Conservation (phyloP, 164 flowering plant genomes). For the Malania oleifera region DNA sequence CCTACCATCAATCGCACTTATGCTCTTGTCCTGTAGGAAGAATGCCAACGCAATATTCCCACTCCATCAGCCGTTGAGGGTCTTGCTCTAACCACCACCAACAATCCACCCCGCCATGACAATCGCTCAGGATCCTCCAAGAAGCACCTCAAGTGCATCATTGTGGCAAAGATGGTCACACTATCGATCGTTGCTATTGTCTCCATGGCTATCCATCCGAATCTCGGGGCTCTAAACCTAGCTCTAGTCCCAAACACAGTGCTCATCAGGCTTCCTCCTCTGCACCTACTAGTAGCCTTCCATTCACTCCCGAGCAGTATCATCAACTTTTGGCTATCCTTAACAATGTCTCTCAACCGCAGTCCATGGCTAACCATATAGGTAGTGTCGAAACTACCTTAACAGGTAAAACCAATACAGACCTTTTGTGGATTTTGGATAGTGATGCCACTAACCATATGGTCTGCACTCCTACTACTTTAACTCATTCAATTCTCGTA, state of each 20-base stretch:
- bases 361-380: constrained; percentile 1
- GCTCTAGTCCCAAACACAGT: no score
- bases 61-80: no score
- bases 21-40: constrained; percentile 8
- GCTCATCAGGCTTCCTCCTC: no score
- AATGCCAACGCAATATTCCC: constrained; percentile 6
- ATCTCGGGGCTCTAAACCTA: no score
- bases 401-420: no score
- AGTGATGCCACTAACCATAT: constrained; percentile 16
- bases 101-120: no score
- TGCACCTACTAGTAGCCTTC: constrained; percentile 6
- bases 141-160: constrained; percentile 15
- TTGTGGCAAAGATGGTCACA: constrained; percentile 19
- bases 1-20: constrained; percentile 11
- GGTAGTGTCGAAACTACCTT: no score
- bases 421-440: constrained; percentile 14
- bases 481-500: constrained; percentile 8
- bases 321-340: constrained; percentile 12
- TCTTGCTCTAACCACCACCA: no score
- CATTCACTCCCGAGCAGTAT: constrained; percentile 13
- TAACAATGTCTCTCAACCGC: background rate
- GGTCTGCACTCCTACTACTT: constrained; percentile 8
- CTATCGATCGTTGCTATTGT: no score
- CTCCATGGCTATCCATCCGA: no score
- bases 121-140: no score